Percentiles rank a stretch among this genome's conserved stretches.
Evolutionary conservation across 176 grass and related monocot genomes (phyloP).

Genomic region (Oryza glaberrima): DNA sequence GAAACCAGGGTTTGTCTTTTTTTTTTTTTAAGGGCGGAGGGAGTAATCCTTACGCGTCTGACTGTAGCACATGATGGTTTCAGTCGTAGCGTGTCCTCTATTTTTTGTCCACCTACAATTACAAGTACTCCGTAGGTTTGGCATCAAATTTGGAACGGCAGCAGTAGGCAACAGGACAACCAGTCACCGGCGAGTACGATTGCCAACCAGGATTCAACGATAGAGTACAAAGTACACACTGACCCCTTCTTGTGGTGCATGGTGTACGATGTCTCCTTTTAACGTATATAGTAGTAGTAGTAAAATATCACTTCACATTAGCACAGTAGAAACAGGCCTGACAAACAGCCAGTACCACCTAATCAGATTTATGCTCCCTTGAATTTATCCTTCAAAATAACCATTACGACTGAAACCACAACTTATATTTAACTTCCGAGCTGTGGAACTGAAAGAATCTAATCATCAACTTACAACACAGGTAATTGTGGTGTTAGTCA

Average conservation of each 20-base stretch:
- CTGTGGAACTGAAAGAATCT: neutral
- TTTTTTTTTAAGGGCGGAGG: too few relatives aligned
- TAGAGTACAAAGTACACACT: neutral
- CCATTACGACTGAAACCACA: neutral
- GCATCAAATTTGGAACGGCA: neutral
- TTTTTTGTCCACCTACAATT: neutral
- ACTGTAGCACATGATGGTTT: too few relatives aligned
- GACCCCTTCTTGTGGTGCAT: neutral
- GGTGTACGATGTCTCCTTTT: neutral
- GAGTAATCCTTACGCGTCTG: too few relatives aligned
- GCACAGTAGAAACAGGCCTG: neutral
- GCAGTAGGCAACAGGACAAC: neutral
- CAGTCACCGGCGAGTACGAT: neutral
- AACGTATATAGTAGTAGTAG: neutral
- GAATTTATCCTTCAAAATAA: neutral
- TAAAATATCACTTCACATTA: too few relatives aligned
- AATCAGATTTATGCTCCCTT: neutral
- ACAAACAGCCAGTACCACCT: neutral
- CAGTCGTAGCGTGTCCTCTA: too few relatives aligned
- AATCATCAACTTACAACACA: slow-evolving; percentile 9
- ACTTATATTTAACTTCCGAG: neutral
- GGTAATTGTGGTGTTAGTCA: neutral
- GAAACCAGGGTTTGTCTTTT: too few relatives aligned
- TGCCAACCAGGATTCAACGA: neutral
- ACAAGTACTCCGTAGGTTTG: neutral